Evolutionary conservation across 805 yeast genomes (phyloP), one percentile per base, ranked within the genome.

Genomic region (Blastobotrys muscicola): DNA sequence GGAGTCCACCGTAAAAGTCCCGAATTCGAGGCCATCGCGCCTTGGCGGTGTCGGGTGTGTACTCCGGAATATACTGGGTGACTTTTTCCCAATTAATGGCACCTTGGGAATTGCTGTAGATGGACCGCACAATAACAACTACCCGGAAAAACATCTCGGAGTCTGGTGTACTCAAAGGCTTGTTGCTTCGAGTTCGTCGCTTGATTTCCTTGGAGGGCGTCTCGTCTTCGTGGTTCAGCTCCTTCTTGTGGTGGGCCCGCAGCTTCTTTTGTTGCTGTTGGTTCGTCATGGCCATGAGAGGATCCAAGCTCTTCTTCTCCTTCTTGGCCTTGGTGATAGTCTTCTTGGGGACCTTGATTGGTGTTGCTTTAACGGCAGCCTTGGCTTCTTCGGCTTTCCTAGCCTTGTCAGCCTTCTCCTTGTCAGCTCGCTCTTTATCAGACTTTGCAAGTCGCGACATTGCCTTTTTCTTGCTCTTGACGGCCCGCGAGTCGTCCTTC

Each of bases 21-120:
- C 85, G 70, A 7, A 83, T 69, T 13, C 74, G 67, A 1, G 82
- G 76, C 96, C 96, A 89, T 46, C 75, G 78, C 41, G 75, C 74
- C 49, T 70, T 71, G 23, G 81, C 61, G 8, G 69, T 65, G 7
- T 69, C 74, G 1, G 72, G 63, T 0, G 67, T 58, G 30, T 58
- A 52, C 12, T 59, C 70, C 4, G 63, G 68, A 38, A 83, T 72
- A 4, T 75, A 57, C 0, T 54, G 55, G 0, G 81, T 68, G 5
- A 87, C 77, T 31, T 69, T 60, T 0, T 69, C 71, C 82, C 94
- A 87, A 46, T 77, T 79, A 33, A 84, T 80, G 5, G 64, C 61
- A 11, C 75, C 75, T 36, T 74, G 69, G 12, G 61, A 68, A 33
- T 82, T 70, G 32, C 58, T 46, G 38, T 48, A 55, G 12, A 62